Percentiles rank a stretch among this genome's conserved stretches.
phyloP scores from a whole-genome alignment of 768 basidiomycete species.

The Phlebiopsis gigantea region DNA sequence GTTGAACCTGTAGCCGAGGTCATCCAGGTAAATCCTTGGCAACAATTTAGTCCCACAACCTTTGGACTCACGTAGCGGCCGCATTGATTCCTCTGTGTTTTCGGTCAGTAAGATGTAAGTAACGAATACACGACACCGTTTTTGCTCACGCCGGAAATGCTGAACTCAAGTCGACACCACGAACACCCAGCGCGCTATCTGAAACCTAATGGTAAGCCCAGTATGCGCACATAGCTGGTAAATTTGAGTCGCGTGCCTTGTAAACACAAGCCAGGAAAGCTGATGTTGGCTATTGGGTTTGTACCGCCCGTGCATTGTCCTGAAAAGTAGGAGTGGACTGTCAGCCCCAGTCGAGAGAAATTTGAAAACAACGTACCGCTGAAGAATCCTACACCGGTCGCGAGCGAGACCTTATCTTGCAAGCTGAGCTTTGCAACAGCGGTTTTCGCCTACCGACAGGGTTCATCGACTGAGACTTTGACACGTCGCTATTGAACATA shows the following conservation, averaged over 20 bases:
- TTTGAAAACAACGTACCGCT: not conserved
- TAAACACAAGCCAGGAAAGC: conserved; percentile 19
- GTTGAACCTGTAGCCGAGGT: conserved; percentile 33
- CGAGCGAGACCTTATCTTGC: conserved; percentile 22
- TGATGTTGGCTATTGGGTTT: conserved; percentile 14
- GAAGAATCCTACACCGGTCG: conserved; percentile 15
- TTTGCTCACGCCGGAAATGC: conserved; percentile 41
- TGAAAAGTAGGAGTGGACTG: not conserved
- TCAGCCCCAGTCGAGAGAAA: not conserved
- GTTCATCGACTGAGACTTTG: not conserved
- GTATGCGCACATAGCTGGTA: not conserved
- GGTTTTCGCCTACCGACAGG: conserved; percentile 11
- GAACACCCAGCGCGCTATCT: conserved; percentile 31
- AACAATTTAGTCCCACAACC: not conserved
- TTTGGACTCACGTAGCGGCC: conserved; percentile 31
- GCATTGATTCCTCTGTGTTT: conserved; percentile 23
- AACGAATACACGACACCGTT: too few relatives aligned
- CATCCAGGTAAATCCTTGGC: not conserved
- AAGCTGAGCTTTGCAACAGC: conserved; percentile 15
- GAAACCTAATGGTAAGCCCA: not conserved
- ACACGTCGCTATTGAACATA: not conserved
- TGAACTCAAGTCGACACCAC: conserved; percentile 34
- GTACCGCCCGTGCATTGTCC: conserved; percentile 20
- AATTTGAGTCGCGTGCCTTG: conserved; percentile 18
- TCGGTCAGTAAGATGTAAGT: too few relatives aligned